Percentiles rank a stretch among this genome's conserved stretches.
Conservation (phyloP, 116 monocot species). For the Iris pallida region DNA sequence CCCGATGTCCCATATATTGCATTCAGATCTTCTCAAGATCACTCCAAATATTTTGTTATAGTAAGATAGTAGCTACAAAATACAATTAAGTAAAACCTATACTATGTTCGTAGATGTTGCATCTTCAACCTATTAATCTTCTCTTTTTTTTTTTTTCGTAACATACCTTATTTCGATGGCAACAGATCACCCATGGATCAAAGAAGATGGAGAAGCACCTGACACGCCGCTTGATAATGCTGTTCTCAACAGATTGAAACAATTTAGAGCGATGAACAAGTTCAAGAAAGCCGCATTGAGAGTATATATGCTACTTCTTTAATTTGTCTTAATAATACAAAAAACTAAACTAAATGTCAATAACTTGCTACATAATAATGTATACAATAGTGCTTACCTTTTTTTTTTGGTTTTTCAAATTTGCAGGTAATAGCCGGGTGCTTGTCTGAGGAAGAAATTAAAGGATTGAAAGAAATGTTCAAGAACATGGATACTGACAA, state of each 20-base stretch:
- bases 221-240: constrained; percentile 92
- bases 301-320: constrained; percentile 36
- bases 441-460: constrained; percentile 92
- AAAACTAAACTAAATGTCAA: no score
- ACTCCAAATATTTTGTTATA: no score
- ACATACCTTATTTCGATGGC: background rate
- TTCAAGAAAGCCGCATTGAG: constrained; percentile 97
- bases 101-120: no score
- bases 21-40: no score
- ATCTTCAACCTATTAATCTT: no score
- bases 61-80: no score
- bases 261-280: constrained; percentile 96
- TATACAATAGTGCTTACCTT: no score
- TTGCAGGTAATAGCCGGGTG: constrained; percentile 87
- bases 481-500: constrained; percentile 91
- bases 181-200: constrained; percentile 97
- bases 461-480: constrained; percentile 92
- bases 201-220: constrained; percentile 99
- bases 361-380: no score
- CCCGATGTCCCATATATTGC: no score
- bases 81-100: no score
- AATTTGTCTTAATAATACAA: no score
- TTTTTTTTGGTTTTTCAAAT: background rate
- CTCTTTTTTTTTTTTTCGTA: no score
- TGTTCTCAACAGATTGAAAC: constrained; percentile 82